Percentiles rank a stretch among this genome's conserved stretches.
phyloP scores from a whole-genome alignment of 495 filamentous ascomycete genomes.

The Penicillium silybi region DNA sequence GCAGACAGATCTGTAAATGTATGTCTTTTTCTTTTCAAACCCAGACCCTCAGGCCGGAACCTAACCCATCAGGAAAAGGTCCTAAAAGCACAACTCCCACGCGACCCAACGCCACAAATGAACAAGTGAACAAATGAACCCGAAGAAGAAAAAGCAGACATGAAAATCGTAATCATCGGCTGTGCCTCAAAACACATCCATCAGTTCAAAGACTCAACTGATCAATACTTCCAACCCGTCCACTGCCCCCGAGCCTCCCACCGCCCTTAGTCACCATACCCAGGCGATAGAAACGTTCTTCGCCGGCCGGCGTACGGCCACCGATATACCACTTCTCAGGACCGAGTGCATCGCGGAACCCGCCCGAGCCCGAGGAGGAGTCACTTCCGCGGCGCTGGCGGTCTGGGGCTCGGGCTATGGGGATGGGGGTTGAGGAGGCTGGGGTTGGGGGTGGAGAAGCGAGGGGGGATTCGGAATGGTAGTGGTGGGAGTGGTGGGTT shows the following conservation, averaged over 20 bases:
- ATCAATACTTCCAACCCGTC: constrained; percentile 58
- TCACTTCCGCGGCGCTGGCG: constrained; percentile 60
- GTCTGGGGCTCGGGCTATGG: constrained; percentile 30
- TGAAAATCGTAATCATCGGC: not conserved
- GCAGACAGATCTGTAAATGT: not conserved
- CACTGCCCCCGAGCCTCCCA: constrained; percentile 49
- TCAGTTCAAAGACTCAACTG: constrained; percentile 54
- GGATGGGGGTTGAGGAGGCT: constrained; percentile 36
- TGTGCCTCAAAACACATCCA: not conserved
- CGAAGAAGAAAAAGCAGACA: not conserved
- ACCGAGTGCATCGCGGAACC: constrained; percentile 70
- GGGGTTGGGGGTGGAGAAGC: constrained; percentile 24
- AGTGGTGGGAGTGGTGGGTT: constrained; percentile 19
- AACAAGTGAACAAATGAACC: not conserved
- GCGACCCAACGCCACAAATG: not conserved
- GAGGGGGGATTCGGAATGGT: constrained; percentile 7
- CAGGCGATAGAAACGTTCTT: constrained; percentile 80
- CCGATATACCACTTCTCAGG: constrained; percentile 89
- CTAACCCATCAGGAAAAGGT: not conserved
- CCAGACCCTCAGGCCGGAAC: no score
- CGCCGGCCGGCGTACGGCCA: constrained; percentile 75
- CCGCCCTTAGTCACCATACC: constrained; percentile 55
- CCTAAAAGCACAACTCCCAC: not conserved
- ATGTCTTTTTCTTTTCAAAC: constrained; percentile 4
- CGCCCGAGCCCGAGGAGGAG: constrained; percentile 72